Percentiles rank a stretch among this genome's conserved stretches.
phyloP scores from a whole-genome alignment of 2,329 filamentous ascomycete species.

The Penicillium vulpinum region DNA sequence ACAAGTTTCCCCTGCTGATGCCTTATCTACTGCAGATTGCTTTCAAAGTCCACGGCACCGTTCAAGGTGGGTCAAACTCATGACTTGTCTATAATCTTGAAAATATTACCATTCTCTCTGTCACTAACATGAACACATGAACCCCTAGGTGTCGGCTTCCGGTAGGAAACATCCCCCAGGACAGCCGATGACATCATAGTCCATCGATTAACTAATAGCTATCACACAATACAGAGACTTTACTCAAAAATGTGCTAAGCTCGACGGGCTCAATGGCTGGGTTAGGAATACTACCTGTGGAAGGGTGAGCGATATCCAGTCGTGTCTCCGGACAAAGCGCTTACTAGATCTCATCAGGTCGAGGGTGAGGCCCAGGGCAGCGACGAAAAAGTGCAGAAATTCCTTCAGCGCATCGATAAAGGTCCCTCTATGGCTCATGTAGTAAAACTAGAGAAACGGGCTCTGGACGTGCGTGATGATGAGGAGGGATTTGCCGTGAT shows the following conservation, averaged over 20 bases:
- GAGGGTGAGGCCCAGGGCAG: slow-evolving; percentile 84
- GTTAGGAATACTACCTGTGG: slow-evolving; percentile 51
- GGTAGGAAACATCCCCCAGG: slow-evolving; percentile 22
- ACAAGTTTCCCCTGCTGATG: slow-evolving; percentile 7
- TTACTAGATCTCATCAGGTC: slow-evolving; percentile 58
- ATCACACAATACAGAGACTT: slow-evolving; percentile 36
- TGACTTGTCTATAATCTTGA: background rate
- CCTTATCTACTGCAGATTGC: slow-evolving; percentile 30
- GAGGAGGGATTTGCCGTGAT: slow-evolving; percentile 66
- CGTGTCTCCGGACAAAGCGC: background rate
- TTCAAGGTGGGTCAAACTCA: slow-evolving; percentile 60
- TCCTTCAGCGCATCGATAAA: slow-evolving; percentile 72
- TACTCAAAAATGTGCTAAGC: slow-evolving; percentile 45
- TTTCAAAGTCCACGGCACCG: slow-evolving; percentile 62
- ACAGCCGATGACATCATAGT: slow-evolving; percentile 21
- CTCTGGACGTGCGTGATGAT: slow-evolving; percentile 63
- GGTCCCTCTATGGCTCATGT: slow-evolving; percentile 75
- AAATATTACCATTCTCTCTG: background rate
- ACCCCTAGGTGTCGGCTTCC: slow-evolving; percentile 34
- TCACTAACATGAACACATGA: slow-evolving; percentile 8
- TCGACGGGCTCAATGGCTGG: slow-evolving; percentile 49
- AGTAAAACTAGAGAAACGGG: slow-evolving; percentile 68
- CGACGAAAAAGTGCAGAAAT: slow-evolving; percentile 62
- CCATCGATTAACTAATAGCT: background rate
- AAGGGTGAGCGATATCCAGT: slow-evolving; percentile 37